Evolutionary conservation across 2,329 filamentous ascomycete genomes (phyloP), one percentile per base, ranked within the genome.

Genomic region (Diplodia seriata): DNA sequence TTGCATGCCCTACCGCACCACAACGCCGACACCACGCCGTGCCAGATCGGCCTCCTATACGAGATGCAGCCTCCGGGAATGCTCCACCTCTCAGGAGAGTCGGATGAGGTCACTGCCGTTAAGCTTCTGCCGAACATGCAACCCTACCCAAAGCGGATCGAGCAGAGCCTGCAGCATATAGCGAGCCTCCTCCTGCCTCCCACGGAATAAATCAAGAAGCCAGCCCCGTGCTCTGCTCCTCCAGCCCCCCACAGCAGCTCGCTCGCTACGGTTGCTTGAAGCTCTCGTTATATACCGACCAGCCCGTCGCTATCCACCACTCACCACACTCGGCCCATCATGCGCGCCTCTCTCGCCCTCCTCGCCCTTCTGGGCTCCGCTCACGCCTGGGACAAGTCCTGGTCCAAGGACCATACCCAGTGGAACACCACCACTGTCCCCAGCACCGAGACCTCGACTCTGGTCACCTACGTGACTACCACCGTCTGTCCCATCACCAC

Each of bases 211-310:
- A 38, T 33, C 56, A n/a, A 61, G 26, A 61, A 61, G 56, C 56
- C 56, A 61, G 56, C 56, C 56, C 40, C 56, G 56, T 61, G 56
- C 56, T 49, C 31, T 47, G 4, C 33, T 47, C 23, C 23, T 26
- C 56, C 56, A 47, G 36, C 56, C 56, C 40, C 20, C 15, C 15
- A 49, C 40, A 70, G 70, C 57, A 78, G 74, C 76, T 78, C 76
- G 71, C 73, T 78, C 76, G 76, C 74, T 78, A 78, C 74, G 76
- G 76, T 77, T 77, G 71, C 69, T 76, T 72, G 59, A 70, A 31
- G 72, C 70, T 71, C 74, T 73, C 71, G 72, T 76, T 73, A 72
- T 70, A 72, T 69, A 69, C 18, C 70, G 68, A 20, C 50, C 33
- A 51, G 23, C 63, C 68, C 56, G 38, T 61, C 56, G 56, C 36